phyloP scores from a whole-genome alignment of 2,329 filamentous ascomycete genomes.

The Trichothecium sympodiale region DNA sequence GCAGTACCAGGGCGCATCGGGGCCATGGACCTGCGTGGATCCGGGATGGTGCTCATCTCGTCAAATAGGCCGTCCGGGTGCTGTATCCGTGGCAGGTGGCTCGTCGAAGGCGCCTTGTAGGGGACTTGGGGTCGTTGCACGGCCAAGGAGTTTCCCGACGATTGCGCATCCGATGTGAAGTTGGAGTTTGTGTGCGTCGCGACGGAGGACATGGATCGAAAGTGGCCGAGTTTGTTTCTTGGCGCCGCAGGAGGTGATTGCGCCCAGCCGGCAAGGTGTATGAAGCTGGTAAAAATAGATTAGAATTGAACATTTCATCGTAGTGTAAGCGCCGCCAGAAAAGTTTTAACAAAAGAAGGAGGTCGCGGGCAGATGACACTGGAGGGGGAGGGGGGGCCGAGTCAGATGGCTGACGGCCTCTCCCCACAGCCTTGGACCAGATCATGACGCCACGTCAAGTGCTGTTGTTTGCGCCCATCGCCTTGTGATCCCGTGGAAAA shows the following conservation, averaged over 20 bases:
- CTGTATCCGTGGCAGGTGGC: constrained; percentile 18
- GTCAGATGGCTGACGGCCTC: no score
- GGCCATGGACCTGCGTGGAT: constrained; percentile 45
- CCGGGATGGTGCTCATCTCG: constrained; percentile 59
- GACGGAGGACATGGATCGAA: constrained; percentile 42
- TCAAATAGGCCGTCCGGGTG: constrained; percentile 34
- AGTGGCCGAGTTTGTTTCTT: constrained; percentile 32
- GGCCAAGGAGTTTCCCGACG: constrained; percentile 8
- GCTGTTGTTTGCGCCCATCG: no score
- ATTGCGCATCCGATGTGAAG: constrained; percentile 1
- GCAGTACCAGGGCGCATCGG: constrained; percentile 17
- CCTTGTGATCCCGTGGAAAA: no score
- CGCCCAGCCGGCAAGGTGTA: constrained; percentile 42
- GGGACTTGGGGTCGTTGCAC: constrained; percentile 24
- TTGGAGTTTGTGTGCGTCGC: constrained; percentile 21
- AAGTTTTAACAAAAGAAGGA: neutral
- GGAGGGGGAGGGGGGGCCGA: neutral
- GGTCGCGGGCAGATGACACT: neutral
- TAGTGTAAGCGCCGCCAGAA: neutral
- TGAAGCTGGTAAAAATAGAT: constrained; percentile 31
- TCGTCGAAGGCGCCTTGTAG: constrained; percentile 25
- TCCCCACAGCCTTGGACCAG: no score
- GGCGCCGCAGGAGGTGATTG: constrained; percentile 24
- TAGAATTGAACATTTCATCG: constrained; percentile 6
- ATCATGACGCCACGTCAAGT: no score